phyloP scores from a whole-genome alignment of 2,329 filamentous ascomycete genomes.

The Uncinocarpus reesii region DNA sequence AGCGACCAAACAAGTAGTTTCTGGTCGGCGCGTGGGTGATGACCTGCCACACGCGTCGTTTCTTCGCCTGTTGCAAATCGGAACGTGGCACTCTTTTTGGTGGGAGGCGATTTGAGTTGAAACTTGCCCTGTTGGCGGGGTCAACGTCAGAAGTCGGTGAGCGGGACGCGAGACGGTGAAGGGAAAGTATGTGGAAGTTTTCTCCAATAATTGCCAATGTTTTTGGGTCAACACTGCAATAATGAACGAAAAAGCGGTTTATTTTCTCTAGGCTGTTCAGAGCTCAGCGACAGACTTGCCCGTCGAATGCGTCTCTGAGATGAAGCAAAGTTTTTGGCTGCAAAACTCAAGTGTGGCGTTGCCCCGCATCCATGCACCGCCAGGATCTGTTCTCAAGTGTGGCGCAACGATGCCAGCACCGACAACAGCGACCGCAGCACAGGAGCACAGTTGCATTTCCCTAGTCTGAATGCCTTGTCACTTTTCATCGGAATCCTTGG shows the following conservation, averaged over 20 bases:
- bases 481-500: neutral
- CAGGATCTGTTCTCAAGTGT: too few species aligned
- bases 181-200: neutral
- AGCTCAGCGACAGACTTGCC: too few species aligned
- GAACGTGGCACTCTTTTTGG: neutral
- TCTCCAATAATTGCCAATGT: neutral
- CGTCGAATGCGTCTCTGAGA: too few species aligned
- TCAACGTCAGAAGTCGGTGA: conserved; percentile 4
- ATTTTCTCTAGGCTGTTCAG: too few species aligned
- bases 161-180: neutral
- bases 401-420: too few species aligned
- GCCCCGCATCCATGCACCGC: too few species aligned
- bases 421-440: too few species aligned
- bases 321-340: too few species aligned
- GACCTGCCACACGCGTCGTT: neutral
- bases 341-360: too few species aligned
- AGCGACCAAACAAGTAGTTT: neutral
- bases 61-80: neutral
- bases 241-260: too few species aligned
- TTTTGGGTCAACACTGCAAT: too few species aligned
- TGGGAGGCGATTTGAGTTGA: neutral
- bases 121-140: neutral
- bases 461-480: neutral
- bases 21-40: neutral
- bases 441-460: too few species aligned